phyloP scores from a whole-genome alignment of 495 filamentous ascomycete species.

The Penicillium fimorum region DNA sequence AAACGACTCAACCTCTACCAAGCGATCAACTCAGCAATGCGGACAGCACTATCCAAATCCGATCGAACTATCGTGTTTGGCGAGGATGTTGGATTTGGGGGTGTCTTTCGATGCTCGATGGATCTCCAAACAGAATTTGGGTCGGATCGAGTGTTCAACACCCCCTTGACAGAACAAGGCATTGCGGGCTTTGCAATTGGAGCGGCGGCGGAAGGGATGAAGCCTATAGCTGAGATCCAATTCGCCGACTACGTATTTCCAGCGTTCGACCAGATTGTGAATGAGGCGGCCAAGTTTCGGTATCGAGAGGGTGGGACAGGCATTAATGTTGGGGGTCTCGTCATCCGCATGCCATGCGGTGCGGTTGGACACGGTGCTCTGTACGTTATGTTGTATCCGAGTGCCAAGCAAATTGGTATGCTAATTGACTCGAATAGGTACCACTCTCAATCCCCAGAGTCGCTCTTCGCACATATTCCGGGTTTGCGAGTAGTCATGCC shows the following conservation, averaged over 20 bases:
- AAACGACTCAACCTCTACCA: constrained; percentile 90
- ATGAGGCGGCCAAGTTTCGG: constrained; percentile 91
- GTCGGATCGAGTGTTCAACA: constrained; percentile 90
- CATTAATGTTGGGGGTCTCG: constrained; percentile 71
- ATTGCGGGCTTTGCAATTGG: constrained; percentile 94
- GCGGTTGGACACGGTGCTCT: constrained; percentile 94
- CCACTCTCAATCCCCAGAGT: constrained; percentile 91
- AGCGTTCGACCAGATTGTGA: constrained; percentile 96
- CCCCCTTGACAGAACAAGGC: constrained; percentile 89
- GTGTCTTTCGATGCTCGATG: constrained; percentile 94
- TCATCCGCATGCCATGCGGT: constrained; percentile 91
- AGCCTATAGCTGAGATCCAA: constrained; percentile 92
- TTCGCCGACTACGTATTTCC: constrained; percentile 98
- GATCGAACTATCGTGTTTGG: constrained; percentile 89
- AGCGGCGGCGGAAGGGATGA: constrained; percentile 85
- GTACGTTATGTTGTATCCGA: constrained; percentile 48
- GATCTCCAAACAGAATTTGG: constrained; percentile 85
- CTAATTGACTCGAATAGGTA: constrained; percentile 52
- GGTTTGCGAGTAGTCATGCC: constrained; percentile 89
- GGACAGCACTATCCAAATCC: constrained; percentile 76
- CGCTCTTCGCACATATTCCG: constrained; percentile 88
- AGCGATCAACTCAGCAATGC: constrained; percentile 85
- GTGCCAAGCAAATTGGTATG: neutral
- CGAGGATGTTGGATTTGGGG: constrained; percentile 95
- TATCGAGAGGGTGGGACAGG: constrained; percentile 78